Conservation (phyloP, 352 stramenopile genomes). For the Phytopythium litorale region DNA sequence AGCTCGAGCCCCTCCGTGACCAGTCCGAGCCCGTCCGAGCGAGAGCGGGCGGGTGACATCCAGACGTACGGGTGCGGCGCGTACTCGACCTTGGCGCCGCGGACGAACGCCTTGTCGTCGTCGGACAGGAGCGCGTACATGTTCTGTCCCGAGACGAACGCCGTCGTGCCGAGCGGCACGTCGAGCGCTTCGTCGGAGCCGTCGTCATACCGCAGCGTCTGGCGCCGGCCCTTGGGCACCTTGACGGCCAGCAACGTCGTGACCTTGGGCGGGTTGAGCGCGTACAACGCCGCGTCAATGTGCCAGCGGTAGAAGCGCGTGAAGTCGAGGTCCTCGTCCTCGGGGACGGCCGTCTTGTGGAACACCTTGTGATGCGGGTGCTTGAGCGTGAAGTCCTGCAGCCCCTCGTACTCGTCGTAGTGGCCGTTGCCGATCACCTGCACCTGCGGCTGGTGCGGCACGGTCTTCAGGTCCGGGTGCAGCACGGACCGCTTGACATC, state of each 20-base stretch:
- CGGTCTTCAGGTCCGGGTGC: conserved; percentile 25
- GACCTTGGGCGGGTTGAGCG: conserved; percentile 23
- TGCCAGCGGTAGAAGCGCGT: conserved; percentile 31
- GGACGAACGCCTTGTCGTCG: conserved; percentile 24
- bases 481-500: conserved; percentile 24
- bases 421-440: conserved; percentile 29
- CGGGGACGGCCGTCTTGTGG: conserved; percentile 21
- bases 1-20: conserved; percentile 22
- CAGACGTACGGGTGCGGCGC: conserved; percentile 27
- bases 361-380: conserved; percentile 29
- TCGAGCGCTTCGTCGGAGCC: conserved; percentile 21
- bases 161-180: conserved; percentile 20
- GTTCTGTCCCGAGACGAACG: conserved; percentile 25
- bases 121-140: conserved; percentile 26
- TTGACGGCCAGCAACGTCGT: conserved; percentile 23
- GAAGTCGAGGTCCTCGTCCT: conserved; percentile 23
- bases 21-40: conserved; percentile 23
- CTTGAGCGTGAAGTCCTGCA: conserved; percentile 25
- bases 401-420: conserved; percentile 28
- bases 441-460: conserved; percentile 26
- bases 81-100: conserved; percentile 22
- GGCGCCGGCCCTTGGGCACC: conserved; percentile 16
- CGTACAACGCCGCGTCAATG: conserved; percentile 25
- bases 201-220: conserved; percentile 27
- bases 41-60: conserved; percentile 24